phyloP scores from a whole-genome alignment of 2,329 filamentous ascomycete genomes.

The Scytalidium sp. region DNA sequence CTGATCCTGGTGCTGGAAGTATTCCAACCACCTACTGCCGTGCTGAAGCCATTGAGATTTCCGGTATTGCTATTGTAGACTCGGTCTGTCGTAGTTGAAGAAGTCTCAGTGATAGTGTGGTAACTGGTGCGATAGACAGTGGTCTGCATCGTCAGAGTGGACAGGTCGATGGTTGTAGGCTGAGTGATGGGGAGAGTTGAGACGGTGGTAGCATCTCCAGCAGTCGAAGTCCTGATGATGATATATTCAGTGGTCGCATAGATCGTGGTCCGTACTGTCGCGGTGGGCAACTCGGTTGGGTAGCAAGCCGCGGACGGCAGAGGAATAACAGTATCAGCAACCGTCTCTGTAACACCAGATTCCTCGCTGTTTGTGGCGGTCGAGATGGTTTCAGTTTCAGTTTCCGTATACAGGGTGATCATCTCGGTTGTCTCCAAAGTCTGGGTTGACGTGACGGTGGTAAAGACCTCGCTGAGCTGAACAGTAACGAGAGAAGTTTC shows the following conservation, averaged over 20 bases:
- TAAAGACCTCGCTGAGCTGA: too few relatives aligned
- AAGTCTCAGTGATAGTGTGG: conserved; percentile 13
- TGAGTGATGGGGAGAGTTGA: background rate
- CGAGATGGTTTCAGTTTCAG: background rate
- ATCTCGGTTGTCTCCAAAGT: too few relatives aligned
- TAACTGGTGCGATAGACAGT: conserved; percentile 7
- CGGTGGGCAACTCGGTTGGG: background rate
- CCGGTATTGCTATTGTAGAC: background rate
- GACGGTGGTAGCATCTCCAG: background rate
- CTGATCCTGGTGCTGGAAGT: background rate
- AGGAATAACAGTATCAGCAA: background rate
- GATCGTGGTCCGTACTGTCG: background rate
- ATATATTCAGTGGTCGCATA: background rate
- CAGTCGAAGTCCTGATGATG: background rate
- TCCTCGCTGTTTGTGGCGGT: background rate
- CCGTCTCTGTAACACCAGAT: background rate
- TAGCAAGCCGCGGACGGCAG: background rate
- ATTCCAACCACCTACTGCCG: too few relatives aligned
- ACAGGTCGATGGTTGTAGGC: background rate
- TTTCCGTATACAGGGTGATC: background rate
- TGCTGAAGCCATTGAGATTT: too few relatives aligned
- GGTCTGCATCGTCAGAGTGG: conserved; percentile 9
- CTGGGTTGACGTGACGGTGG: too few relatives aligned
- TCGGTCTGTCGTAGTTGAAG: conserved; percentile 1
- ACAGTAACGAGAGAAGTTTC: too few relatives aligned